phyloP scores from a whole-genome alignment of 2,329 filamentous ascomycete genomes.

The Epichloe amarillans region DNA sequence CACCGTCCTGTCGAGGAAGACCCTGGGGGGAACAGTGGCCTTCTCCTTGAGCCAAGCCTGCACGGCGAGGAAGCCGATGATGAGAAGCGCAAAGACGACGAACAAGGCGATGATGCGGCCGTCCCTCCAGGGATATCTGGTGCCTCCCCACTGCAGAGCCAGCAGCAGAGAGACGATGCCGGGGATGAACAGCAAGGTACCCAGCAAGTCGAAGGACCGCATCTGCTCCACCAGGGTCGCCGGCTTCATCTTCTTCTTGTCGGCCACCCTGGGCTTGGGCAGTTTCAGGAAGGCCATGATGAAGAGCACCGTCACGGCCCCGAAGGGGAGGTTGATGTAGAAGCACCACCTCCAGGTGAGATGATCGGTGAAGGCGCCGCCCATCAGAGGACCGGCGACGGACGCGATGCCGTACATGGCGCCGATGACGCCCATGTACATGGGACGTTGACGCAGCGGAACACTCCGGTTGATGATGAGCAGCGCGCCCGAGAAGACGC shows the following conservation, averaged over 20 bases:
- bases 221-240: slow-evolving; percentile 1
- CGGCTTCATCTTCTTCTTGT: slow-evolving; percentile 8
- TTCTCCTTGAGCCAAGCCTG: slow-evolving; percentile 18
- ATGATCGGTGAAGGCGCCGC: slow-evolving; percentile 22
- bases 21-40: slow-evolving; percentile 6
- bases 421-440: slow-evolving; percentile 23
- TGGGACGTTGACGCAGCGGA: slow-evolving; percentile 19
- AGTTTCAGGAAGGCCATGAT: slow-evolving; percentile 13
- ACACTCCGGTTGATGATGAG: slow-evolving; percentile 28
- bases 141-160: slow-evolving; percentile 36
- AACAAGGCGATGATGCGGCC: slow-evolving; percentile 7
- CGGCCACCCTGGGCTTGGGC: slow-evolving; percentile 6
- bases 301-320: slow-evolving; percentile 19
- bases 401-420: slow-evolving; percentile 33
- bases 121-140: slow-evolving; percentile 16
- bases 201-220: slow-evolving; percentile 11
- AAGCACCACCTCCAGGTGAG: slow-evolving; percentile 28
- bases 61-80: slow-evolving; percentile 17
- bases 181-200: slow-evolving; percentile 19
- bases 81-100: slow-evolving; percentile 5
- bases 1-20: slow-evolving; percentile 14
- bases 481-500: slow-evolving; percentile 31
- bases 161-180: slow-evolving; percentile 33
- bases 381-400: slow-evolving; percentile 21
- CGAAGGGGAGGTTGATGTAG: slow-evolving; percentile 28